phyloP scores from a whole-genome alignment of 176 grass and related monocot genomes.

The Musa beccarii region DNA sequence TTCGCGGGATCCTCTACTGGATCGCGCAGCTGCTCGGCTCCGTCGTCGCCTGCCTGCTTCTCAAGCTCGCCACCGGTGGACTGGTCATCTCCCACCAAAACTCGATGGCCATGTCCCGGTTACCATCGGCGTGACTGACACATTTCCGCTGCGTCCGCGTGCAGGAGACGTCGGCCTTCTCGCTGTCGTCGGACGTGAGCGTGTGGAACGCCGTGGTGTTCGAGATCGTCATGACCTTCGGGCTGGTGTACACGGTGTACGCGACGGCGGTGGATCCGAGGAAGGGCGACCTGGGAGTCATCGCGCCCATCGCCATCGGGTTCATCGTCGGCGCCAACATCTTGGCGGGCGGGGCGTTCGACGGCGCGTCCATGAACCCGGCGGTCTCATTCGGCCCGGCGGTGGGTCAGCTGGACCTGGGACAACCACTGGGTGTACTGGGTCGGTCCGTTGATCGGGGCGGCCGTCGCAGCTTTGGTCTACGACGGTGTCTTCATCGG shows the following conservation, averaged over 20 bases:
- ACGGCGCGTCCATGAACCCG: conserved; percentile 78
- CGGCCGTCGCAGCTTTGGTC: conserved; percentile 55
- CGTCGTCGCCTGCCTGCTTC: conserved; percentile 60
- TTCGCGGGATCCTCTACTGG: conserved; percentile 61
- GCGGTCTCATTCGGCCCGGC: conserved; percentile 70
- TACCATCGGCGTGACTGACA: neutral
- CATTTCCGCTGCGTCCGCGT: neutral
- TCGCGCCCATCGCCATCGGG: conserved; percentile 66
- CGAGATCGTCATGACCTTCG: conserved; percentile 85
- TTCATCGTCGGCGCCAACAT: conserved; percentile 79
- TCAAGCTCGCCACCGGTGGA: conserved; percentile 53
- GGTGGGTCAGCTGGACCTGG: conserved; percentile 54
- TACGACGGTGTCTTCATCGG: conserved; percentile 71
- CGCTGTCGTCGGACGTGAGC: conserved; percentile 47
- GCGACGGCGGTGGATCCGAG: conserved; percentile 63
- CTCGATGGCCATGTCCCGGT: neutral
- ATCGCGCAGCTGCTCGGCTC: conserved; percentile 74
- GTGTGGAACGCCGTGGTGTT: conserved; percentile 57
- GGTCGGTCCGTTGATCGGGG: conserved; percentile 55
- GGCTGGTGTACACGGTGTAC: conserved; percentile 77
- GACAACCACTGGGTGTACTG: conserved; percentile 74
- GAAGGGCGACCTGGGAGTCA: conserved; percentile 41
- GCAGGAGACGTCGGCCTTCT: conserved; percentile 42
- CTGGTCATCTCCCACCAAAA: conserved; percentile 1
- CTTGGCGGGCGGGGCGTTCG: conserved; percentile 64